Percentiles rank a stretch among this genome's conserved stretches.
Conservation (phyloP, 1,139 yeast genomes). For the Yamadazyma sp. region DNA sequence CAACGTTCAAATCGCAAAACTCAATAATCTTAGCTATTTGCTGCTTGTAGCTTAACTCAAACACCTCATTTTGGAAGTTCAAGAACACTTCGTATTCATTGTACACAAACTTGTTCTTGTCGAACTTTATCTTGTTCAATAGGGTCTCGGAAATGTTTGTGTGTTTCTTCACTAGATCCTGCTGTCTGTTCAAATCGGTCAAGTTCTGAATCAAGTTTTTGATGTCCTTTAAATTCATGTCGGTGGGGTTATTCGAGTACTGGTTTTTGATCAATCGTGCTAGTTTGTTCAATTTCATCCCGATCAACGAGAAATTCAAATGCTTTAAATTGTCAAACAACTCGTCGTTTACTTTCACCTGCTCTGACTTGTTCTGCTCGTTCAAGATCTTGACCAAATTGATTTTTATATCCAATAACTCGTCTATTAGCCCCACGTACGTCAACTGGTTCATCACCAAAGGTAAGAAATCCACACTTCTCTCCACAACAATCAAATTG, state of each 20-base stretch:
- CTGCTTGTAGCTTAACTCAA: constrained; percentile 56
- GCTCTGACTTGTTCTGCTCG: constrained; percentile 23
- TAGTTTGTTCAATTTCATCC: constrained; percentile 64
- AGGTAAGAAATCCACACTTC: constrained; percentile 72
- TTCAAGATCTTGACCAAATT: constrained; percentile 39
- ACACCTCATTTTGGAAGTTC: constrained; percentile 72
- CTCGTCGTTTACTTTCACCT: constrained; percentile 25
- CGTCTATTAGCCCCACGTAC: constrained; percentile 81
- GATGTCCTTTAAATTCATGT: constrained; percentile 56
- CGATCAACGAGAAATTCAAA: constrained; percentile 79
- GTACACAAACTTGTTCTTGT: constrained; percentile 13
- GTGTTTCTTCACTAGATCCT: constrained; percentile 70
- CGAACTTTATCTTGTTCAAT: constrained; percentile 48
- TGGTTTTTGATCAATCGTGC: constrained; percentile 74
- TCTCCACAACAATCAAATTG: constrained; percentile 74
- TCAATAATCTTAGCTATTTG: constrained; percentile 50
- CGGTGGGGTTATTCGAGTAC: constrained; percentile 59
- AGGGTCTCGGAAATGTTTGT: constrained; percentile 74
- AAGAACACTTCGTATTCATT: constrained; percentile 54
- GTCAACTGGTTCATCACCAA: constrained; percentile 75
- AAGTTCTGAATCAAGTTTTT: constrained; percentile 70
- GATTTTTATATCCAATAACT: constrained; percentile 55
- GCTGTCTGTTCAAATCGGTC: constrained; percentile 65
- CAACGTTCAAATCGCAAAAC: constrained; percentile 43
- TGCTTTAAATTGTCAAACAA: constrained; percentile 52